Conservation (phyloP, 306 rosid genomes). For the Casuarina glauca region DNA sequence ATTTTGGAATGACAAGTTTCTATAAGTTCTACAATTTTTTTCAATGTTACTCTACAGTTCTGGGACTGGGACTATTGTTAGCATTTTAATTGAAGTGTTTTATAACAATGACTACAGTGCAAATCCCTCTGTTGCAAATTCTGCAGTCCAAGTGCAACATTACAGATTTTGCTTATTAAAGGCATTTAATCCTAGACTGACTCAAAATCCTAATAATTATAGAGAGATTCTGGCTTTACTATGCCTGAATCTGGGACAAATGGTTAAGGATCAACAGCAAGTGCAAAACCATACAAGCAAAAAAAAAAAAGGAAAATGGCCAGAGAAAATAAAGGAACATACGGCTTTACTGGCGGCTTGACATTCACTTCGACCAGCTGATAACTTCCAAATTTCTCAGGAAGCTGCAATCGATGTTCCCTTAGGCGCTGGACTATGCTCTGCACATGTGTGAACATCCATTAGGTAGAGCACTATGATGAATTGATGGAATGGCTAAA, state of each 20-base stretch:
- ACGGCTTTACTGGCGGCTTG: constrained; percentile 58
- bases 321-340: constrained; percentile 16
- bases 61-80: not conserved
- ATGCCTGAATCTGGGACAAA: not conserved
- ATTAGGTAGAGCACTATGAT: constrained; percentile 5
- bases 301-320: not conserved
- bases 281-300: not conserved
- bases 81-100: not conserved
- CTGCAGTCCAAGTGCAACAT: not conserved
- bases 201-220: not conserved
- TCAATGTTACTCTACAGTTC: not conserved
- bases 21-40: not conserved
- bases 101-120: not conserved
- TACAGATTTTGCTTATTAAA: not conserved
- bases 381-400: constrained; percentile 64
- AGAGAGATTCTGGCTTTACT: not conserved
- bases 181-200: not conserved
- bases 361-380: constrained; percentile 58
- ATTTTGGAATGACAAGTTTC: not conserved
- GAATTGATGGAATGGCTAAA: constrained; percentile 13
- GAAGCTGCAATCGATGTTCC: constrained; percentile 69
- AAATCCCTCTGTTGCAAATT: not conserved
- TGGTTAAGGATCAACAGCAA: not conserved
- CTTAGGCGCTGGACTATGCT: constrained; percentile 59
- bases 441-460: constrained; percentile 42